Percentiles rank a stretch among this genome's conserved stretches.
These are phyloP conservation scores for Chaetomium olivaceum DNA, from an alignment of 2,329 filamentous ascomycete species.

Conservation along the genomic window DNA sequence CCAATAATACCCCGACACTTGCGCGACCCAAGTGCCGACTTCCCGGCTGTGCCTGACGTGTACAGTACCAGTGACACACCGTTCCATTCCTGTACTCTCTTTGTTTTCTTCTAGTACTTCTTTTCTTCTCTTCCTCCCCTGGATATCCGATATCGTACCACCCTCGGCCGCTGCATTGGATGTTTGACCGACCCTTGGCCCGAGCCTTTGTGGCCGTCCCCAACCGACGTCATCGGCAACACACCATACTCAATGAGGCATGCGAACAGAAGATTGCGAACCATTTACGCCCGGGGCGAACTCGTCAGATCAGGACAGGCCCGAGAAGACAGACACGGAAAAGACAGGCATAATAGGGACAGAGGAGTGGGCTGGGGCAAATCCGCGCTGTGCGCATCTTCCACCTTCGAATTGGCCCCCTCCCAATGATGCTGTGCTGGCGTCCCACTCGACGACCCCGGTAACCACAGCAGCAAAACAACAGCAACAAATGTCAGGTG, in stretches of 20 bases:
- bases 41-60: background rate
- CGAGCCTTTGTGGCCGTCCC: conserved; percentile 24
- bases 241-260: conserved; percentile 25
- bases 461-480: background rate
- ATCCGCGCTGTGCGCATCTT: background rate
- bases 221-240: conserved; percentile 27
- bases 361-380: background rate
- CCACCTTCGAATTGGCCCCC: background rate
- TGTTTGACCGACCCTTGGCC: conserved; percentile 19
- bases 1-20: background rate
- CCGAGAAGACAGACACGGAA: background rate
- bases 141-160: background rate
- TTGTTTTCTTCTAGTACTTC: background rate
- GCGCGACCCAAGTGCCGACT: background rate
- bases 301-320: background rate
- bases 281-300: background rate
- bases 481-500: conserved; percentile 30
- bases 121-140: background rate
- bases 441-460: background rate
- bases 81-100: background rate
- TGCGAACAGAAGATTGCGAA: conserved; percentile 18
- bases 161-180: conserved; percentile 18
- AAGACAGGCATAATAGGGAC: background rate
- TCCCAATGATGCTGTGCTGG: conserved; percentile 26
- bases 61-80: background rate